Base-by-base conservation (phyloP, 192 early-diverging fungal genomes). In the Chytriomyces hyalinus region DNA sequence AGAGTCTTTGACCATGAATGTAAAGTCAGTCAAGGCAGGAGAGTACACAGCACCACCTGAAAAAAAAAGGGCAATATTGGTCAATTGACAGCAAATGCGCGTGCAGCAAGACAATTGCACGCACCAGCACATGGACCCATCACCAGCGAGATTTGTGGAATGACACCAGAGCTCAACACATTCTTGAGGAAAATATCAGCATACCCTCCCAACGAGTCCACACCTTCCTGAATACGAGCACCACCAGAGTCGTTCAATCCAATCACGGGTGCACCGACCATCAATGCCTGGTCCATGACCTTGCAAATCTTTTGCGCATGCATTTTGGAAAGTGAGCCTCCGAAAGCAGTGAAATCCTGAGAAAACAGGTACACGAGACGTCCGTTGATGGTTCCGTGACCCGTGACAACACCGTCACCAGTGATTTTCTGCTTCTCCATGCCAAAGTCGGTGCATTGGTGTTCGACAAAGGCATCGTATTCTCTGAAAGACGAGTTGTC, bases 171-270 rank as follows among this genome's bases (percentile, higher is more conserved):
- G 5, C 93, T 93, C 70, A 93, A 71, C 36, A 97, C 97, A 79
- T 98, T 98, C 77, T 91, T 90, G 81, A 87, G 92, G 83, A 98
- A 98, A 75, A 98, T 98, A 75, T 98, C 96, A 15, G 95, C 95
- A 80, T 97, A 97, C 3, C 97, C 97, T 20, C 92, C 97, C 51
- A 98, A 85, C 36, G 95, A 96, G 70, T 96, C 96, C 4, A 98
- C 97, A 73, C 97, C 97, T 84, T 98, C 97, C 80, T 98, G 97
- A 73, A 98, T 98, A 78, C 97, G 90, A 20, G 97, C 97, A 76
- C 97, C 97, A 59, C 97, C 97, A 68, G 96, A 97, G 84, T 98
- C 97, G 78, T 98, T 96, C 26, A 98, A 81, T 1, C 97, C 97
- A 60, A 98, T 92, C 20, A 98, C 92, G 5, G 97, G 97, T n/a